Evolutionary conservation across 2,329 filamentous ascomycete species (phyloP).

Genomic region (Penicillium sp.): DNA sequence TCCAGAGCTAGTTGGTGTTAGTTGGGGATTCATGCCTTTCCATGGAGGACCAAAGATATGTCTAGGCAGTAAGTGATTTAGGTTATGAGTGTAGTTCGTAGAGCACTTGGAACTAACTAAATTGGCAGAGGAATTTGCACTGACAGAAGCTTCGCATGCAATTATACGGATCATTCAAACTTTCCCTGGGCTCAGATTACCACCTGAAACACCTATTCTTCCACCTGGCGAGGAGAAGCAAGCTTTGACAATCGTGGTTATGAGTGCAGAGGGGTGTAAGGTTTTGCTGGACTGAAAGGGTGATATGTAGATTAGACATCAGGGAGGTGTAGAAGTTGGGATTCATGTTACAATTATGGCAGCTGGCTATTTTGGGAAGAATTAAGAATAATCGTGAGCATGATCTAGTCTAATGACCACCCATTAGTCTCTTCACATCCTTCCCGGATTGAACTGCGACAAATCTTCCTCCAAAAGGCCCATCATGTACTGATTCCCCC

Average conservation of each 20-base stretch:
- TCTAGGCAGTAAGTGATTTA: slow-evolving; percentile 2
- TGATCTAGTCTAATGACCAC: neutral
- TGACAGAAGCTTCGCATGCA: slow-evolving; percentile 5
- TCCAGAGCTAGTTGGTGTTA: neutral
- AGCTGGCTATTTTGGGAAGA: neutral
- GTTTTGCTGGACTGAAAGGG: slow-evolving; percentile 19
- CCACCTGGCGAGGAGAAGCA: slow-evolving; percentile 25
- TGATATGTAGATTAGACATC: neutral
- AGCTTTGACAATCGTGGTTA: slow-evolving; percentile 23
- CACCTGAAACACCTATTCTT: slow-evolving; percentile 6
- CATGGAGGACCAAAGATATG: slow-evolving; percentile 3
- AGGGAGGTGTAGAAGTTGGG: neutral
- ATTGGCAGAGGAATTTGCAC: slow-evolving; percentile 2
- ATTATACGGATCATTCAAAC: slow-evolving; percentile 16
- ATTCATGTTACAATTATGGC: neutral
- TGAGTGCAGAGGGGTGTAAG: slow-evolving; percentile 26
- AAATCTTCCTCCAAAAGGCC: slow-evolving; percentile 63
- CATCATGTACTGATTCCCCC: slow-evolving; percentile 64
- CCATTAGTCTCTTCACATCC: neutral
- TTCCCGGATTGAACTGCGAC: slow-evolving; percentile 29
- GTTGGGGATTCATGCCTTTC: slow-evolving; percentile 9
- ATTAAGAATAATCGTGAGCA: neutral
- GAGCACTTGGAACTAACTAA: neutral
- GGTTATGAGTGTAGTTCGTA: neutral
- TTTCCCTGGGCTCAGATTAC: slow-evolving; percentile 4